Evolutionary conservation across 305 asterid species (phyloP), one percentile per base, ranked within the genome.

Genomic region (Withania somnifera): DNA sequence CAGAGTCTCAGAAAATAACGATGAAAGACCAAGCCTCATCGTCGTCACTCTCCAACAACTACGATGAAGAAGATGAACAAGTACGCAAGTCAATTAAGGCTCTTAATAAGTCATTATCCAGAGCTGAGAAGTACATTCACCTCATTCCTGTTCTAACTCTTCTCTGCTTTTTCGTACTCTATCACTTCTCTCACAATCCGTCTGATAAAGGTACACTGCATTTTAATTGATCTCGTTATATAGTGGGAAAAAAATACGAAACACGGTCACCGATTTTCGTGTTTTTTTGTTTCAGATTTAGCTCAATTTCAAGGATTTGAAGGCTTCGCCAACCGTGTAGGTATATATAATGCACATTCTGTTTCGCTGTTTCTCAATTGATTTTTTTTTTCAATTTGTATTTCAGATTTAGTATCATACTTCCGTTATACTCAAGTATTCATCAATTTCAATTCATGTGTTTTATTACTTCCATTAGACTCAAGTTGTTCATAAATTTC

Each of bases 141-240:
- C 79, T 86, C 75, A 86, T 88, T 68, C 91, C 91, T 1, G 6
- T 88, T 32, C 81, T 88, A 26, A 84, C 86, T 20, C 58, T 88
- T 47, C 26, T 87, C 75, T 86, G 86, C 77, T 64, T 81, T 87
- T 51, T 86, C 88, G n/a, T 82, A 53, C 97, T 94, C 36, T 93
- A 90, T 82, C 94, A 93, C 85, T 87, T 88, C 54, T 94, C 98
- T 56, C 93, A 94, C 83, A 69, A 83, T 56, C 97, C 97, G 51
- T 87, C 95, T 38, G 91, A 79, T 54, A 84, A 77, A 42, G 97
- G 98, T 94, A 86, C 20, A 3, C 3, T 30, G 0, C 5, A 6
- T 30, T 22, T 68, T 11, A 5, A 52, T 51, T 4, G 4, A 15
- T 20, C 14, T 24, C 6, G 61, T 15, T 26, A 50, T 26, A 26